Evolutionary conservation across 306 rosid species (phyloP), one percentile per base, ranked within the genome.

Genomic region (Macrotyloma uniflorum): DNA sequence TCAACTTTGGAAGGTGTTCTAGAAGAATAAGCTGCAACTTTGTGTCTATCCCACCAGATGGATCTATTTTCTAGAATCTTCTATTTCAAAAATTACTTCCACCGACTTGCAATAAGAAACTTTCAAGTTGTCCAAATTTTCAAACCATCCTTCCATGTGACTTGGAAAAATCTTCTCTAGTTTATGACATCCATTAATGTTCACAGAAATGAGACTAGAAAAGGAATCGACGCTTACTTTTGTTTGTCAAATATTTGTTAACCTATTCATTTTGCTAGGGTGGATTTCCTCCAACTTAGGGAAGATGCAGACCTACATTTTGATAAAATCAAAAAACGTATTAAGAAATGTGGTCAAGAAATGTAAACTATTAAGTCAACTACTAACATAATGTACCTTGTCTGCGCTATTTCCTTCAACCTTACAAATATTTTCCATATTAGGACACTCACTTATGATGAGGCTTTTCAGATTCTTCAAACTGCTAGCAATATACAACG

Each of bases 401-500:
- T 79, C 1, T 20, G 2, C 5, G 23, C 0, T 64, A 22, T 19
- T 20, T 49, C 33, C 70, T 42, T 36, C 45, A 6, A 11, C 16
- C 1, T 0, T 0, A 10, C 71, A 35, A 68, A 85, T 32, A 7
- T 62, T 73, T 58, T 76, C 58, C 83, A 88, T 81, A 57, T 6
- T 3, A 0, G 2, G 5, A 47, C 89, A 88, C 0, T 1, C 2
- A 10, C 28, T 5, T 67, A 88, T 19, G 4, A 51, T n/a, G 1
- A 88, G 84, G 4, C 36, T 67, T 58, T 78, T 62, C 64, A 88
- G 83, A 10, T 80, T 79, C 53, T 28, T 59, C 14, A 83, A 54
- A 45, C 58, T 9, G 13, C 14, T 47, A 1, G 87, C 87, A 54
- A 77, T 49, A 13, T 69, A 62, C 57, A 71, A 8, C 2, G 81